Evolutionary conservation across 2,329 filamentous ascomycete genomes (phyloP).

Genomic region (Pestalotiopsis sp.): DNA sequence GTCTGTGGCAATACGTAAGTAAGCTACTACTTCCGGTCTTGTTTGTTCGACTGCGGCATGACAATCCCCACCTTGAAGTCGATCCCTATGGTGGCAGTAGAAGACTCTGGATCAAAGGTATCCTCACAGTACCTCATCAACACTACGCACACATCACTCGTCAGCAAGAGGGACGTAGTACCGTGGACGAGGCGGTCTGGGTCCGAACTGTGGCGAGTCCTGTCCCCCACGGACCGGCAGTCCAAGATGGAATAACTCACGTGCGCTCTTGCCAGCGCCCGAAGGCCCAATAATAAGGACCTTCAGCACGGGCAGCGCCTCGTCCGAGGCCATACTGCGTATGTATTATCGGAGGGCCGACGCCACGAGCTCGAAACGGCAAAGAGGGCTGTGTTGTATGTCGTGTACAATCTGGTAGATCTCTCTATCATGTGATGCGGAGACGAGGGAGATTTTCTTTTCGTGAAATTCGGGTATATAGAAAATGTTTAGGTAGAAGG

Average conservation of each 20-base stretch:
- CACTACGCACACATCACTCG: constrained; percentile 35
- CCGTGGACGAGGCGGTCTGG: background rate
- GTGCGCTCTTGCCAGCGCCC: constrained; percentile 57
- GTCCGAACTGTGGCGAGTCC: background rate
- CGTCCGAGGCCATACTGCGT: constrained; percentile 45
- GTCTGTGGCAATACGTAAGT: constrained; percentile 35
- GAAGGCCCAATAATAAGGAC: constrained; percentile 59
- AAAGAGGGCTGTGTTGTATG: background rate
- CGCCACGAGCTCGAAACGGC: background rate
- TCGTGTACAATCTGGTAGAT: background rate
- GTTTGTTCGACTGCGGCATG: background rate
- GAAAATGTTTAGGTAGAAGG: background rate
- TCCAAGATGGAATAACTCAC: constrained; percentile 37
- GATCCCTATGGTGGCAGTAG: constrained; percentile 59
- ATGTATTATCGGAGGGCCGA: background rate
- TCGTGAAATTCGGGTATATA: background rate
- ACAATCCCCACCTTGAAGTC: constrained; percentile 52
- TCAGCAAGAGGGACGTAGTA: background rate
- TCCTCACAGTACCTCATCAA: constrained; percentile 59
- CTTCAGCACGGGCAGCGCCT: constrained; percentile 52
- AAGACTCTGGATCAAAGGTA: constrained; percentile 57
- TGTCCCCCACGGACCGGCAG: too few species aligned
- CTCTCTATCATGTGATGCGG: background rate
- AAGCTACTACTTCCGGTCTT: background rate
- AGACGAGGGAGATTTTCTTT: background rate